Evolutionary conservation across 768 basidiomycete genomes (phyloP).

Genomic region (Boletus coccyginus): DNA sequence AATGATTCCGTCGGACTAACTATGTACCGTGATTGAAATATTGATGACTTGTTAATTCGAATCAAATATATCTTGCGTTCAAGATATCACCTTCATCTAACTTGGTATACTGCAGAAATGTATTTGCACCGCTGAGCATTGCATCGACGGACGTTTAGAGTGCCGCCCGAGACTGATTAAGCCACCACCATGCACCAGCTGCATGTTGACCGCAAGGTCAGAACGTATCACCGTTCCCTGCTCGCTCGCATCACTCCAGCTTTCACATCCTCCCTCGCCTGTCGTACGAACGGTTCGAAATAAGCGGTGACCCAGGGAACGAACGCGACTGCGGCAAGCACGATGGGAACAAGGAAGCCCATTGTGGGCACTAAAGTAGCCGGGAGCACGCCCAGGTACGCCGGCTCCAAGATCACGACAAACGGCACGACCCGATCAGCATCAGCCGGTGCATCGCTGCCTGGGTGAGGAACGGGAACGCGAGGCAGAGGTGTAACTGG

Average conservation of each 20-base stretch:
- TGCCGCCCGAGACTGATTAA: slow-evolving; percentile 4
- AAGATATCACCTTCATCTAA: background rate
- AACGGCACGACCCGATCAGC: slow-evolving; percentile 40
- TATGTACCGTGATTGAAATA: background rate
- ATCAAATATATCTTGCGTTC: background rate
- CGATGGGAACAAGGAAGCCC: slow-evolving; percentile 27
- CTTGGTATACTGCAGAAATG: background rate
- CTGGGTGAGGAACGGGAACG: background rate
- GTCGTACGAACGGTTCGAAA: slow-evolving; percentile 20
- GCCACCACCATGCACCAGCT: slow-evolving; percentile 21
- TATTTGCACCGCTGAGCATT: background rate
- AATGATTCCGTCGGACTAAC: background rate
- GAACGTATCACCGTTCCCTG: slow-evolving; percentile 22
- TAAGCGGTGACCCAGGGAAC: slow-evolving; percentile 18
- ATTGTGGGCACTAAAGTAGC: slow-evolving; percentile 43
- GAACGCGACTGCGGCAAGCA: slow-evolving; percentile 20
- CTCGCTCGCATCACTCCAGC: background rate
- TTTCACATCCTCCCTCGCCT: slow-evolving; percentile 25
- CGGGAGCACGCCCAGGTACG: slow-evolving; percentile 58
- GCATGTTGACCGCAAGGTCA: slow-evolving; percentile 22
- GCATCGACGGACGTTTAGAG: slow-evolving; percentile 4
- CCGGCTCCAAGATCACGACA: slow-evolving; percentile 54
- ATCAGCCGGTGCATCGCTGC: slow-evolving; percentile 2
- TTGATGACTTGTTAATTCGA: background rate
- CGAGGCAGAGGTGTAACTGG: background rate